These are phyloP conservation scores for Russula virescens DNA, from an alignment of 768 basidiomycete species.

Conservation along the genomic window DNA sequence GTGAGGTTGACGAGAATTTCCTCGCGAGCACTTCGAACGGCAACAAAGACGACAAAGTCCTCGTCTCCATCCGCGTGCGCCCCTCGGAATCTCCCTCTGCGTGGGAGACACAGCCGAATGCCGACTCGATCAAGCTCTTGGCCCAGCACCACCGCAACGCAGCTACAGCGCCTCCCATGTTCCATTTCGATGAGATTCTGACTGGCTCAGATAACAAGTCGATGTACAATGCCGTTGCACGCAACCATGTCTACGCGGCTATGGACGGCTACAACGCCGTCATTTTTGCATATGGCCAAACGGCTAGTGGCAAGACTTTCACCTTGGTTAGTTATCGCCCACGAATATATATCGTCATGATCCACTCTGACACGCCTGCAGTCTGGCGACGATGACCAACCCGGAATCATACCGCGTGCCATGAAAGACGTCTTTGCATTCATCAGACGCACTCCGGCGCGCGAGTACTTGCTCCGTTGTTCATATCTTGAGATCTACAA, in stretches of 20 bases:
- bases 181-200: conserved; percentile 70
- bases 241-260: conserved; percentile 78
- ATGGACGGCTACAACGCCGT: conserved; percentile 98
- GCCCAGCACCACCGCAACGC: conserved; percentile 47
- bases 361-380: conserved; percentile 29
- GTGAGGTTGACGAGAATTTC: conserved; percentile 58
- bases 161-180: conserved; percentile 40
- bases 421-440: conserved; percentile 88
- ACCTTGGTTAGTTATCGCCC: conserved; percentile 42
- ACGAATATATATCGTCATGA: not conserved
- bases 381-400: conserved; percentile 73
- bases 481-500: conserved; percentile 99
- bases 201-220: conserved; percentile 77
- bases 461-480: conserved; percentile 93
- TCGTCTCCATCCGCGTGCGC: conserved; percentile 75
- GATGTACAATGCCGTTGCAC: conserved; percentile 68
- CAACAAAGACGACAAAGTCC: conserved; percentile 78
- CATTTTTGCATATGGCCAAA: conserved; percentile 93
- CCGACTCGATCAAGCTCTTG: conserved; percentile 56
- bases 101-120: conserved; percentile 45
- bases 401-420: conserved; percentile 90
- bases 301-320: conserved; percentile 72
- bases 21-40: conserved; percentile 41
- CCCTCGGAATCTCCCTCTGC: conserved; percentile 48
- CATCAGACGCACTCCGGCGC: conserved; percentile 67